Evolutionary conservation across 202 grass and related monocot species (phyloP), one percentile per base, ranked within the genome.

Genomic region (Panicum virgatum): DNA sequence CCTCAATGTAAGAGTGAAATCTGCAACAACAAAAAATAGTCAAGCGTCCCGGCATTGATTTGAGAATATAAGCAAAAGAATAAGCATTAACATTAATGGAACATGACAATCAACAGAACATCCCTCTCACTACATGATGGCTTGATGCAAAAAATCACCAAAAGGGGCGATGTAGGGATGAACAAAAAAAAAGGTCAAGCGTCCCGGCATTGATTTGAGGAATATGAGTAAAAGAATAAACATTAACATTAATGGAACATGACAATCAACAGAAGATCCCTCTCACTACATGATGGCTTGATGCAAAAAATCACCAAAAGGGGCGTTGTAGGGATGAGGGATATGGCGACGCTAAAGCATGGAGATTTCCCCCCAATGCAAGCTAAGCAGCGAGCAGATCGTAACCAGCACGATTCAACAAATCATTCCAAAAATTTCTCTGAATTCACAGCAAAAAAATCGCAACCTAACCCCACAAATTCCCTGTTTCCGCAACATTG

Each of bases 1-100:
- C 89, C 86, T 97, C 83, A 97, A 80, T 69, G 87, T 88, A 54
- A 97, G 81, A 86, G 76, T 77, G 78, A 83, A 85, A 88, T 97
- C 94, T 91, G 91, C 40, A 88, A 87, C 60, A 56, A 73, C 39
- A 1, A 34, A 62, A 11, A 73, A 20, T 43, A 44, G 42, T 15
- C 72, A 70, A 32, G 72, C 40, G 12, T 29, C 4, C 62, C 50
- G 42, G 4, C 32, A 40, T 65, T 51, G 23, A 64, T 76, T 80
- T 13, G 14, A 67, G 14, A 66, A 65, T 12, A 71, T 46, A 32
- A 15, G 20, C 38, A 25, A 44, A 12, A 26, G 38, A 78, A 47
- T 45, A 40, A 25, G 29, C 14, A 83, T 22, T 5, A 75, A 67
- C 38, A 72, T 36, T 19, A 72, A 65, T 18, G 1, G 39, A 68